These are phyloP conservation scores for Zygoascus meyerae DNA, from an alignment of 1,139 yeast species.

Conservation along the genomic window DNA sequence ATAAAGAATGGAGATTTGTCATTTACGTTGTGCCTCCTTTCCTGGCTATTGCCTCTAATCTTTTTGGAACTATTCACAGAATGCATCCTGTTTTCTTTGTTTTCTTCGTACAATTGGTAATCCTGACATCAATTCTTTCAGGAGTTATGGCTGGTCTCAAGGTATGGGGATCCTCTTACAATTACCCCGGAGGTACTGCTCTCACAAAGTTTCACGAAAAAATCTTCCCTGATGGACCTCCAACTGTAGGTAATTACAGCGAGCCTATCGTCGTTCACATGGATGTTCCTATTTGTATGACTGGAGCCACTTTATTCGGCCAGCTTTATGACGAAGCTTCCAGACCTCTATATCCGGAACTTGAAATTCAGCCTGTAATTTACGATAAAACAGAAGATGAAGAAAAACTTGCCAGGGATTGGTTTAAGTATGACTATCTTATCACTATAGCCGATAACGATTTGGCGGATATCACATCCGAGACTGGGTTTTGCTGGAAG, in stretches of 20 bases:
- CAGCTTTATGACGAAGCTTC: slow-evolving; percentile 40
- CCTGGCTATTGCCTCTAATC: slow-evolving; percentile 59
- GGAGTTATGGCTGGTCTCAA: slow-evolving; percentile 44
- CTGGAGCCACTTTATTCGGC: slow-evolving; percentile 75
- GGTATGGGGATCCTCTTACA: slow-evolving; percentile 60
- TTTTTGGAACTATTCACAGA: slow-evolving; percentile 38
- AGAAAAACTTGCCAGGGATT: slow-evolving; percentile 36
- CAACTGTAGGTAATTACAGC: not conserved
- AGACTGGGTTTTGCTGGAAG: slow-evolving; percentile 36
- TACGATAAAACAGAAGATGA: slow-evolving; percentile 73
- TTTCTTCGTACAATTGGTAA: slow-evolving; percentile 29
- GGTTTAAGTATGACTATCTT: slow-evolving; percentile 56
- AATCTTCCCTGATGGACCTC: slow-evolving; percentile 6
- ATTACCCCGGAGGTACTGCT: slow-evolving; percentile 90
- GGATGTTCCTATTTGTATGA: slow-evolving; percentile 80
- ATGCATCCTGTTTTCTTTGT: slow-evolving; percentile 12
- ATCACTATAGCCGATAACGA: slow-evolving; percentile 43
- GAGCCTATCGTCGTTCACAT: slow-evolving; percentile 48
- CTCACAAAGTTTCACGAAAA: slow-evolving; percentile 45
- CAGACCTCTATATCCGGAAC: slow-evolving; percentile 9
- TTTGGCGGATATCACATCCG: slow-evolving; percentile 17
- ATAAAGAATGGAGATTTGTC: slow-evolving; percentile 92
- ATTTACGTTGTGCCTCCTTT: slow-evolving; percentile 68
- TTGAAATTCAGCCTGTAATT: slow-evolving; percentile 31
- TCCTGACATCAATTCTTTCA: slow-evolving; percentile 33